Base-by-base conservation (phyloP, 352 stramenopile species). In the Pythium brachiatum region DNA sequence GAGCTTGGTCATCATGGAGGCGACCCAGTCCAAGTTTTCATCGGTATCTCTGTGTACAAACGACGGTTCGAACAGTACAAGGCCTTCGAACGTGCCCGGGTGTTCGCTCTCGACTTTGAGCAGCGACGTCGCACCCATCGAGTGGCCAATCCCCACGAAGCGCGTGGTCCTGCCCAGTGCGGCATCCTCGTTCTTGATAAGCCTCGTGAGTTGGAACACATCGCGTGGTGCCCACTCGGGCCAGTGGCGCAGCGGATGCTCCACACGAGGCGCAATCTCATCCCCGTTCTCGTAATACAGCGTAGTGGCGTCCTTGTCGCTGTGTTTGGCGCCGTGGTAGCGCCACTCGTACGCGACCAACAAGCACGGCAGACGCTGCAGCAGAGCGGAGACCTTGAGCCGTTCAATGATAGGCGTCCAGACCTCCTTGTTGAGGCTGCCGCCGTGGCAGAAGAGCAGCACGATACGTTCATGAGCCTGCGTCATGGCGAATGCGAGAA, bases 391-490 rank as follows among this genome's bases (percentile, higher is more conserved):
- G 0, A 8, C 36, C 50, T 69, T 15, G 26, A 83, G 3, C 9
- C 73, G 72, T 11, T 62, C 59, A 34, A 79, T 54, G 47, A 80
- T 75, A 2, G 75, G 75, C 18, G 68, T 62, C 75, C 75, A 83
- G 53, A 59, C 55, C n/a, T 78, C 43, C 36, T 74, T 71, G 58
- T 74, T 78, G 67, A 77, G 78, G 26, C 75, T 69, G 4, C 66
- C 69, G 48, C 66, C 72, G 63, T 83, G 75, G 32, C 61, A 66
- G 51, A 83, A 83, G n/a, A 83, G 64, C 55, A 83, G 34, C 32
- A 68, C 61, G 26, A 62, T 48, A n/a, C 61, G 61, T 16, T 66
- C 39, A n/a, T n/a, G n/a, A n/a, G n/a, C n/a, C n/a, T n/a, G n/a
- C n/a, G n/a, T n/a, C n/a, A n/a, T n/a, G n/a, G n/a, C n/a, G n/a